These are phyloP conservation scores for Crithidia expoeki DNA, from an alignment of 208 protist genomes.

Conservation along the genomic window DNA sequence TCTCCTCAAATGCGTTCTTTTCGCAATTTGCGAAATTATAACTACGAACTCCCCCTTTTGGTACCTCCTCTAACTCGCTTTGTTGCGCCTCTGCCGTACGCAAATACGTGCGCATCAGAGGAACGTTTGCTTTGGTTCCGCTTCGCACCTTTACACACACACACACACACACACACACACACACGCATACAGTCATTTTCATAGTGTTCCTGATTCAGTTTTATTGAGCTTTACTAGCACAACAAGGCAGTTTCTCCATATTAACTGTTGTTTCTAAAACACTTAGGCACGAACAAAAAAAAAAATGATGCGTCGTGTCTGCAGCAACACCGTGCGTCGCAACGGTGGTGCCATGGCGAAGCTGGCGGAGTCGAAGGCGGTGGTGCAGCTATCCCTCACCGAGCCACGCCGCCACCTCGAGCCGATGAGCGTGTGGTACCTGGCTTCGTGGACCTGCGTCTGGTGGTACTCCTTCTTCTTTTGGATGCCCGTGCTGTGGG, in stretches of 20 bases:
- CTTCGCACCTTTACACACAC: background rate
- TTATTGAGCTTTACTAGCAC: background rate
- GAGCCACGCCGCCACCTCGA: constrained; percentile 76
- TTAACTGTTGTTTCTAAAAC: background rate
- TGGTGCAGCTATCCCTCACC: constrained; percentile 38
- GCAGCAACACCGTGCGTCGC: constrained; percentile 38
- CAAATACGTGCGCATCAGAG: too few relatives aligned
- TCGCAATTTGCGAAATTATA: too few relatives aligned
- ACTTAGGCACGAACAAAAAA: background rate
- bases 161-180: background rate
- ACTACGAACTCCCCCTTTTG: too few relatives aligned
- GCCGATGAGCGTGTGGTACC: constrained; percentile 89
- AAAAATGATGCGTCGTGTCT: constrained; percentile 55
- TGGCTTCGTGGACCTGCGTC: constrained; percentile 81
- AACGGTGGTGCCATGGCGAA: constrained; percentile 42
- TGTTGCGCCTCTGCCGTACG: too few relatives aligned
- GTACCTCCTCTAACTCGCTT: too few relatives aligned
- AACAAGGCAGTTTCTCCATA: background rate
- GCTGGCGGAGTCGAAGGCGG: constrained; percentile 35
- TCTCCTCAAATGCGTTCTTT: too few relatives aligned
- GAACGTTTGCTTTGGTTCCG: background rate
- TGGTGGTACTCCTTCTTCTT: constrained; percentile 92
- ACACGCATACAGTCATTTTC: too few relatives aligned
- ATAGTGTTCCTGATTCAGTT: background rate
- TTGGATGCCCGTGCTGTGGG: constrained; percentile 88